These are phyloP conservation scores for Umbelopsis ramanniana DNA, from an alignment of 192 early-diverging fungal genomes.

Conservation along the genomic window DNA sequence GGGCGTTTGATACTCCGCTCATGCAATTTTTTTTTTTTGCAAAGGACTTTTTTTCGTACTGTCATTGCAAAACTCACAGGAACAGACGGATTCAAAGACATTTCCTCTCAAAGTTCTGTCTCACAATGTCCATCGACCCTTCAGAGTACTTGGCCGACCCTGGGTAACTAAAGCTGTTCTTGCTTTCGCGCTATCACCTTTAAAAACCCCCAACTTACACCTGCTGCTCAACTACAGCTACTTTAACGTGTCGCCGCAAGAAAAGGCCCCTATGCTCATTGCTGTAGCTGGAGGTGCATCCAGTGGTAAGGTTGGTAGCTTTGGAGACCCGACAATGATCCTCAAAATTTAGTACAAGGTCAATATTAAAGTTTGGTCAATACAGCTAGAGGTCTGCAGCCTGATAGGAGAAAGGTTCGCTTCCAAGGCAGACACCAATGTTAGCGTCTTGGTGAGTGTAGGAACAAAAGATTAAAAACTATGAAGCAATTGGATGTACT, in stretches of 20 bases:
- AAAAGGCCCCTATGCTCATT: conserved; percentile 48
- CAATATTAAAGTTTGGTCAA: not conserved
- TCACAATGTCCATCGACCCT: conserved; percentile 9
- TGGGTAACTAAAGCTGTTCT: not conserved
- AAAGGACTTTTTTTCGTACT: no score
- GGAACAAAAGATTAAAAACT: not conserved
- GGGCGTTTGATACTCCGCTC: no score
- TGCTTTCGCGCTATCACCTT: not conserved
- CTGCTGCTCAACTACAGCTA: conserved; percentile 21
- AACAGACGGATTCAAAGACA: no score
- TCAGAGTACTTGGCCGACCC: conserved; percentile 9
- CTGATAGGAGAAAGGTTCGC: conserved; percentile 39
- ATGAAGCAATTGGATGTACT: no score
- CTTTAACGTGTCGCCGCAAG: conserved; percentile 33
- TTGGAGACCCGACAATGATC: not conserved
- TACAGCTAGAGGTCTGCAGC: conserved; percentile 45
- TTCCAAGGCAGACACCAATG: conserved; percentile 31
- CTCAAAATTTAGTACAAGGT: no score
- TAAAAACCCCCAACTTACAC: not conserved
- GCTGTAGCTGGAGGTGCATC: conserved; percentile 56
- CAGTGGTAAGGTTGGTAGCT: conserved; percentile 47
- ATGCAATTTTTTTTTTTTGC: no score
- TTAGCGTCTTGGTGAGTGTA: conserved; percentile 6
- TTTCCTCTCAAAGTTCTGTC: no score
- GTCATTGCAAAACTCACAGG: no score